These are phyloP conservation scores for Linum usitatissimum DNA, from an alignment of 345 rosid species.

Conservation along the genomic window DNA sequence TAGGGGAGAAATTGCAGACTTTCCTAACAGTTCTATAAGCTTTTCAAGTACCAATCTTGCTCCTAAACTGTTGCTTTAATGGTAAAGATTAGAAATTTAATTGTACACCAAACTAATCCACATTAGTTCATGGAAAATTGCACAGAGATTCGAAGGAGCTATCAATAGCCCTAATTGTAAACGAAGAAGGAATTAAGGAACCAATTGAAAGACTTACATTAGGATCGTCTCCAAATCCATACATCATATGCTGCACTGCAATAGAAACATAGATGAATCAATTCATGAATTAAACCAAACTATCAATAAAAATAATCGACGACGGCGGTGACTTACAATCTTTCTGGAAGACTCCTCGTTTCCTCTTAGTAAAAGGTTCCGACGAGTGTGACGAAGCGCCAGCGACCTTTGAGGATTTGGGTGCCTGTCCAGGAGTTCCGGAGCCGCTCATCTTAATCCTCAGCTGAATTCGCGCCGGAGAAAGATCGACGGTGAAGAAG, in stretches of 20 bases:
- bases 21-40: too few species aligned
- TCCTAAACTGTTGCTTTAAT: too few species aligned
- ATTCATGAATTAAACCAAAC: background rate
- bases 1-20: too few species aligned
- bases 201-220: slow-evolving; percentile 37
- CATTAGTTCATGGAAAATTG: too few species aligned
- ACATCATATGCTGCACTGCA: slow-evolving; percentile 96
- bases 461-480: too few species aligned
- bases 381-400: slow-evolving; percentile 42
- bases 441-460: slow-evolving; percentile 18
- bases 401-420: slow-evolving; percentile 46
- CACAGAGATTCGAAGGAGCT: background rate
- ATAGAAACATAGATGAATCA: background rate
- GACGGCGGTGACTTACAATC: slow-evolving; percentile 36
- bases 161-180: background rate
- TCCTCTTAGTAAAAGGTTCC: slow-evolving; percentile 67
- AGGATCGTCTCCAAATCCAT: slow-evolving; percentile 83
- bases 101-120: too few species aligned
- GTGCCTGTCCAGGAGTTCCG: slow-evolving; percentile 27
- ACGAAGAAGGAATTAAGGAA: background rate
- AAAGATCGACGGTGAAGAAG: too few species aligned
- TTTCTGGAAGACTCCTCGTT: slow-evolving; percentile 76
- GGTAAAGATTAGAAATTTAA: too few species aligned
- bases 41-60: too few species aligned
- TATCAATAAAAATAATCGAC: background rate